Evolutionary conservation across 2,329 filamentous ascomycete genomes (phyloP).

Genomic region (Coniochaeta ligniaria): DNA sequence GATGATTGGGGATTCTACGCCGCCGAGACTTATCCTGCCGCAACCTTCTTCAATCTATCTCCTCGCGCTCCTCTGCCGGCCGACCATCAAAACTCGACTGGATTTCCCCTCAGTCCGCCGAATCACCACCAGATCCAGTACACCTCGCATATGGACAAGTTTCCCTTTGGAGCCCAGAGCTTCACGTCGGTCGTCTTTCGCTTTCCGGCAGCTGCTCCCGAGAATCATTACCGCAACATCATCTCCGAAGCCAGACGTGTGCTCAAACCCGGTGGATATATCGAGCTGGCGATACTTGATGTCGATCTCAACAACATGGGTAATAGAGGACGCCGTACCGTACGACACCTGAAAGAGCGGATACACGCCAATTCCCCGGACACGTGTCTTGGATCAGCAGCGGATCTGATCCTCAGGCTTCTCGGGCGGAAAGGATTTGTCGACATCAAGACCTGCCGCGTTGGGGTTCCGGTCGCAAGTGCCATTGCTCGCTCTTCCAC

Average conservation of each 20-base stretch:
- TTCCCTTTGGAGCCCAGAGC: constrained; percentile 69
- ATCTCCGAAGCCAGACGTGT: constrained; percentile 71
- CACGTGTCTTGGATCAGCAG: constrained; percentile 51
- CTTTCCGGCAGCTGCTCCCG: constrained; percentile 64
- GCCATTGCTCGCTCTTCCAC: constrained; percentile 28
- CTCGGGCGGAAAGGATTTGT: constrained; percentile 64
- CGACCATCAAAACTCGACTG: constrained; percentile 33
- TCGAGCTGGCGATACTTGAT: constrained; percentile 74
- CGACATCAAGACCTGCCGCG: constrained; percentile 66
- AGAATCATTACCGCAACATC: constrained; percentile 62
- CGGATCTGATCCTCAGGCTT: constrained; percentile 56
- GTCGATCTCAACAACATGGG: constrained; percentile 81
- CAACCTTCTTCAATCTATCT: constrained; percentile 70
- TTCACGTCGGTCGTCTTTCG: constrained; percentile 72
- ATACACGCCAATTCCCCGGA: constrained; percentile 55
- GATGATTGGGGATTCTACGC: constrained; percentile 85
- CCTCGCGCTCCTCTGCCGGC: constrained; percentile 44
- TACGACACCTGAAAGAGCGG: constrained; percentile 64
- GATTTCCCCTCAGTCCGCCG: constrained; percentile 49
- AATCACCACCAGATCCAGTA: constrained; percentile 75
- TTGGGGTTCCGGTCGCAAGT: constrained; percentile 67
- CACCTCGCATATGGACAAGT: constrained; percentile 51
- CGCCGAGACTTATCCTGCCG: constrained; percentile 68
- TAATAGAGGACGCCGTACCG: constrained; percentile 57
- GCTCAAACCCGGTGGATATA: constrained; percentile 67